Percentiles rank a stretch among this genome's conserved stretches.
Evolutionary conservation across 129 eudicot species (phyloP).

Genomic region (sunflower (Helianthus annuus)): DNA sequence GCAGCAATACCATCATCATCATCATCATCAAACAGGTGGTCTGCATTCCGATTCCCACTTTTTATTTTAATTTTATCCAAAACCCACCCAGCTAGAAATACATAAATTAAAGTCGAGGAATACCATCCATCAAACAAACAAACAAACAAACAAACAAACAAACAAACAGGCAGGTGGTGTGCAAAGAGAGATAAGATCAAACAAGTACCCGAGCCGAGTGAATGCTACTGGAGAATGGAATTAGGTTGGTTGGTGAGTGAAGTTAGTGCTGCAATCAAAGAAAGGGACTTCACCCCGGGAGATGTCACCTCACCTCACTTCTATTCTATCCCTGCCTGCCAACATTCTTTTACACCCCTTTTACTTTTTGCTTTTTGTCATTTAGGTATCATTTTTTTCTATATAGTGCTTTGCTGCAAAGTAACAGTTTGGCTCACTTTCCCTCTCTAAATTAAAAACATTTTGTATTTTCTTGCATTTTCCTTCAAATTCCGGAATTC

Average conservation of each 20-base stretch:
- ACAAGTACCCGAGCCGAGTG: neutral
- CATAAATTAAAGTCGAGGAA: neutral
- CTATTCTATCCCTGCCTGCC: conserved; percentile 9
- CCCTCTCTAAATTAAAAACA: too few relatives aligned
- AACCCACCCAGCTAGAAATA: conserved; percentile 31
- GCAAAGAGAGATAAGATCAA: neutral
- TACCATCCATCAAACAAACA: neutral
- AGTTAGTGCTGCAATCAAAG: conserved; percentile 27
- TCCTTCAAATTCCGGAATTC: too few relatives aligned
- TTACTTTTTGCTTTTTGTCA: neutral
- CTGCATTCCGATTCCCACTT: conserved; percentile 53
- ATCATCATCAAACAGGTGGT: conserved; percentile 48
- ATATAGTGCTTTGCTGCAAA: too few relatives aligned
- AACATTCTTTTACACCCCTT: neutral
- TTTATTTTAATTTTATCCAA: neutral
- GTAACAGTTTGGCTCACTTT: too few relatives aligned
- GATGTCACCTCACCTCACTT: conserved; percentile 27
- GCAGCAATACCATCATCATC: conserved; percentile 42
- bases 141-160: neutral
- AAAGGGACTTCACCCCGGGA: conserved; percentile 29
- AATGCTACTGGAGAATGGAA: neutral
- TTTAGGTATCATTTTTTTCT: neutral
- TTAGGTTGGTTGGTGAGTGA: conserved; percentile 38
- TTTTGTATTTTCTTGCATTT: too few relatives aligned
- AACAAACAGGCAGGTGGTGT: too few relatives aligned